Evolutionary conservation across 352 stramenopile genomes (phyloP).

Genomic region (Pythium brassicae): DNA sequence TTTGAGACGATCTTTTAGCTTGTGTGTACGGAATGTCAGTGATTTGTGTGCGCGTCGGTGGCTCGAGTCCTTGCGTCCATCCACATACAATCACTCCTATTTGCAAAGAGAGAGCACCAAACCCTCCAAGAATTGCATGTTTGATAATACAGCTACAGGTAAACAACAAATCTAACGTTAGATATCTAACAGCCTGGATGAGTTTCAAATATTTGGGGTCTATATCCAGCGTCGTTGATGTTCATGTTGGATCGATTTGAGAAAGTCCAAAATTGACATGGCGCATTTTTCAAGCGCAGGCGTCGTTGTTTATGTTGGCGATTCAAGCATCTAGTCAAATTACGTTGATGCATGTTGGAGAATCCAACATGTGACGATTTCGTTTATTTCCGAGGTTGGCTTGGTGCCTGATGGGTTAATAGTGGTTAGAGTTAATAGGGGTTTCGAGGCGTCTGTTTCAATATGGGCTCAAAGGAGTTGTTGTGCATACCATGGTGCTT

Average conservation of each 20-base stretch:
- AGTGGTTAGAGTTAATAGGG: neutral
- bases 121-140: neutral
- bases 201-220: neutral
- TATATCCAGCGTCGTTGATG: neutral
- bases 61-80: too few relatives aligned
- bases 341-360: neutral
- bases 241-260: neutral
- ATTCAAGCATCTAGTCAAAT: neutral
- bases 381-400: neutral
- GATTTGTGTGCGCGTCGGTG: too few relatives aligned
- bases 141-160: neutral
- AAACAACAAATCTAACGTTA: neutral
- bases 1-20: too few relatives aligned
- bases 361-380: neutral
- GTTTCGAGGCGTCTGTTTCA: too few relatives aligned
- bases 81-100: neutral
- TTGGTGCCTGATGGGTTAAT: neutral
- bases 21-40: too few relatives aligned
- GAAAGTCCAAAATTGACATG: neutral
- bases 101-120: neutral
- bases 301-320: neutral
- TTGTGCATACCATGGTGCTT: too few relatives aligned
- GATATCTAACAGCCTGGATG: neutral
- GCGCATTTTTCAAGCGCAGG: neutral
- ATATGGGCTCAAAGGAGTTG: too few relatives aligned